These are phyloP conservation scores for Aureobasidium musti DNA, from an alignment of 2,329 filamentous ascomycete species.

Conservation along the genomic window DNA sequence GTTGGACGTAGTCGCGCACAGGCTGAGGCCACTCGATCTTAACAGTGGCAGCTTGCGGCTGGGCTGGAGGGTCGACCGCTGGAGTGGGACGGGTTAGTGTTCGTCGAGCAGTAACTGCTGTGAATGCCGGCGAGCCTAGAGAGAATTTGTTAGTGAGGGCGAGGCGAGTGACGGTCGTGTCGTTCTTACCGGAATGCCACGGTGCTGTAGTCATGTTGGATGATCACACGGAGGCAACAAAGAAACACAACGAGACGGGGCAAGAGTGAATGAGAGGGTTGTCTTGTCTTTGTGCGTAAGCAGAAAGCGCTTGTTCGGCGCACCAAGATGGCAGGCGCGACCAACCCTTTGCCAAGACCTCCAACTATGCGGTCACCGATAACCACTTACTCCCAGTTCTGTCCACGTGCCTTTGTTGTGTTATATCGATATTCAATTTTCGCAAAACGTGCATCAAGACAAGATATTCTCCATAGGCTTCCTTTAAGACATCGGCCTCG, in stretches of 20 bases:
- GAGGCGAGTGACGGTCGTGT: not conserved
- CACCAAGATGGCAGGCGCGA: not conserved
- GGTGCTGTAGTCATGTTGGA: constrained; percentile 28
- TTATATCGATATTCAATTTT: not conserved
- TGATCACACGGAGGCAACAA: constrained; percentile 18
- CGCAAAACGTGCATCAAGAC: not conserved
- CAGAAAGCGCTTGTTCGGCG: not conserved
- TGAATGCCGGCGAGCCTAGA: constrained; percentile 47
- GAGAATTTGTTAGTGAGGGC: not conserved
- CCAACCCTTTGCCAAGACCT: constrained; percentile 19
- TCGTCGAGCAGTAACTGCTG: constrained; percentile 50
- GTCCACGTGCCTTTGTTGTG: constrained; percentile 1
- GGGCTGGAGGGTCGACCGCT: constrained; percentile 30
- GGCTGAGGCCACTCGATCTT: constrained; percentile 78
- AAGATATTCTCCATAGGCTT: not conserved
- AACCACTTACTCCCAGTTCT: not conserved
- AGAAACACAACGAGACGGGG: constrained; percentile 32
- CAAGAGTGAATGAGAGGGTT: constrained; percentile 28
- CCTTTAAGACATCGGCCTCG: not conserved
- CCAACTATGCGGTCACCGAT: constrained; percentile 17
- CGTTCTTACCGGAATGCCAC: constrained; percentile 24
- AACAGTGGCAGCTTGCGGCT: constrained; percentile 34
- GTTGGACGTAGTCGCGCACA: constrained; percentile 86
- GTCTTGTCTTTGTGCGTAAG: constrained; percentile 1
- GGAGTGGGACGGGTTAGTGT: constrained; percentile 38